These are phyloP conservation scores for Aureobasidium pullulans DNA, from an alignment of 2,329 filamentous ascomycete species.

Conservation along the genomic window DNA sequence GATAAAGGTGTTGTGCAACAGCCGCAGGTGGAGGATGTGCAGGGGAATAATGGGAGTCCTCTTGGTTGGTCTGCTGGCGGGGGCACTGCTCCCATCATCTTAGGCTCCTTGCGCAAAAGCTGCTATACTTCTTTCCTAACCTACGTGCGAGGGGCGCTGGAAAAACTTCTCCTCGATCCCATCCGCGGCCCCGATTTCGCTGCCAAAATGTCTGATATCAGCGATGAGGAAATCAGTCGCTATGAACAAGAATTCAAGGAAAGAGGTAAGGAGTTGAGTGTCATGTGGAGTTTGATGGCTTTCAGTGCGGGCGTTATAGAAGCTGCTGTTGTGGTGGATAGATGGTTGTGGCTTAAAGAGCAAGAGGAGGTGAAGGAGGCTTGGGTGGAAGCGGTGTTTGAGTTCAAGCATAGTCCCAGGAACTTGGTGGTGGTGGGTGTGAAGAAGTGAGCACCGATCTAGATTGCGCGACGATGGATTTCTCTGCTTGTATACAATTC, in stretches of 20 bases:
- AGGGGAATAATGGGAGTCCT: conserved; percentile 25
- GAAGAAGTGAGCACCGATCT: conserved; percentile 45
- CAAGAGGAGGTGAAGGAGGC: conserved; percentile 61
- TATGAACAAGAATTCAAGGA: conserved; percentile 61
- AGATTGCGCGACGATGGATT: too few relatives aligned
- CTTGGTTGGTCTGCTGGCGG: conserved; percentile 28
- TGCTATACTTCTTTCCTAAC: conserved; percentile 67
- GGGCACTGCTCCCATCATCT: conserved; percentile 72
- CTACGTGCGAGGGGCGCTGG: conserved; percentile 74
- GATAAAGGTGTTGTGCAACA: conserved; percentile 70
- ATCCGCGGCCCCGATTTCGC: conserved; percentile 52
- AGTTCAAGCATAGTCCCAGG: conserved; percentile 75
- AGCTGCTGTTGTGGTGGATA: conserved; percentile 80
- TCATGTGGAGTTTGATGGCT: conserved; percentile 93
- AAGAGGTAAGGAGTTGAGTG: conserved; percentile 71
- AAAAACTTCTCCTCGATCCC: conserved; percentile 61
- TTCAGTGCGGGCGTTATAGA: conserved; percentile 87
- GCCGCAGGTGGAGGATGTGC: conserved; percentile 49
- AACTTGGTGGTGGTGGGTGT: conserved; percentile 92
- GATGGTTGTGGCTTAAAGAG: conserved; percentile 81
- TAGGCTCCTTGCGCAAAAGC: conserved; percentile 74
- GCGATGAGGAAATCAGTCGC: conserved; percentile 63
- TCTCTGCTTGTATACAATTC: too few relatives aligned
- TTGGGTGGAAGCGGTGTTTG: conserved; percentile 93
- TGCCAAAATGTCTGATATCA: conserved; percentile 59